Conservation (phyloP, 2,329 filamentous ascomycete species). For the Falciphora oryzae region DNA sequence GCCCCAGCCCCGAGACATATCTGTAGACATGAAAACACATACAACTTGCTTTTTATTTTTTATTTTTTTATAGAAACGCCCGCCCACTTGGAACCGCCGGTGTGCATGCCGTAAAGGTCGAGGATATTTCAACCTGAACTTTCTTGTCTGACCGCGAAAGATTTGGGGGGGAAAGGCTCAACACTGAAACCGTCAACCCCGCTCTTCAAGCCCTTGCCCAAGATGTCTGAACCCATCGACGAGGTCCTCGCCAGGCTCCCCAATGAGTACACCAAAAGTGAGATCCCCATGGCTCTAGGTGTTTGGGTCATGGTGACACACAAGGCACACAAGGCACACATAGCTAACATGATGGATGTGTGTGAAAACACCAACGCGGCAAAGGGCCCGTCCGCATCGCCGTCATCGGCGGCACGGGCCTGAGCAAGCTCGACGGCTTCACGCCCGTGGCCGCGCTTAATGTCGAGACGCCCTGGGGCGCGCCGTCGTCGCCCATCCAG, state of each 20-base stretch:
- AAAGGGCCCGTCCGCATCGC: conserved; percentile 72
- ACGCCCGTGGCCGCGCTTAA: conserved; percentile 74
- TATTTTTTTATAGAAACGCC: not conserved
- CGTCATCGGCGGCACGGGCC: conserved; percentile 89
- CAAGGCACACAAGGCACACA: not conserved
- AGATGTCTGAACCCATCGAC: conserved; percentile 9
- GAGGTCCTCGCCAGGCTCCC: conserved; percentile 7
- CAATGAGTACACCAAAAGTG: conserved; percentile 10
- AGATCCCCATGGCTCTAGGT: not conserved
- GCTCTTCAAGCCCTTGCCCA: not conserved
- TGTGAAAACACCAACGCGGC: not conserved
- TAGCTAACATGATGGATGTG: not conserved
- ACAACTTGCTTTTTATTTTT: not conserved
- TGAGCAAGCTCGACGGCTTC: conserved; percentile 82
- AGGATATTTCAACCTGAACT: not conserved
- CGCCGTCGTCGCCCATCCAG: conserved; percentile 67
- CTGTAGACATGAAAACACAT: not conserved
- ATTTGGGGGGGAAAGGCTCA: not conserved
- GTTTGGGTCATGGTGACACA: not conserved
- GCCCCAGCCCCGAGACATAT: not conserved
- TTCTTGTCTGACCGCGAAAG: not conserved
- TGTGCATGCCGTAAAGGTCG: not conserved
- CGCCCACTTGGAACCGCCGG: not conserved
- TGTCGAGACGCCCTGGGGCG: conserved; percentile 81
- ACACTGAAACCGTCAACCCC: not conserved